Evolutionary conservation across 2,329 filamentous ascomycete species (phyloP), one percentile per base, ranked within the genome.

Genomic region (Coniochaeta hoffmannii): DNA sequence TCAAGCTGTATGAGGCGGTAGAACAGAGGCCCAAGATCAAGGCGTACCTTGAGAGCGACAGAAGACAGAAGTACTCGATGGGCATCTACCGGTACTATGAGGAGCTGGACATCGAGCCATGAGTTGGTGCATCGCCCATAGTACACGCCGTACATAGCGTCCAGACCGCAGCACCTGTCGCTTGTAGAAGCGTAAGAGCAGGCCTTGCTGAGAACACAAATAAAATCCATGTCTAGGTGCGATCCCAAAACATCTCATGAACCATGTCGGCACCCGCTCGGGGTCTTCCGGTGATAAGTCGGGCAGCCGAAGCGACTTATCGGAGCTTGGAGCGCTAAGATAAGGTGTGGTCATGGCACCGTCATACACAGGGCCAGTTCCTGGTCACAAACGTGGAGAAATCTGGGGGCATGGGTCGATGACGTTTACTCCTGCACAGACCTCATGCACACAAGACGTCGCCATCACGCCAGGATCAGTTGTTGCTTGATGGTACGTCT

Each of bases 81-180:
- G 88, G 88, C 1, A 79, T 93, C 44, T 93, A 83, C 66, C 77
- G 89, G 34, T 74, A 88, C 63, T 92, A 93, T 64, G 78, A 83
- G 2, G 88, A 92, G 72, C 68, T 93, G 53, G 88, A 92, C 61
- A 60, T 73, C 44, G 69, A 78, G 41, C 63, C 56, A 2, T 65
- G 53, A 61, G 28, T 31, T 32, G 7, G 24, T 22, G n/a, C 30
- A 32, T 32, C 7, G 12, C 30, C 30, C 12, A 32, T 8, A 32
- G 30, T 7, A 32, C 12, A 32, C n/a, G 30, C 7, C 12, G 30
- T 32, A 32, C 30, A 32, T 32, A 32, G 30, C 30, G 12, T 32
- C 30, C 30, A 32, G 30, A 32, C n/a, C n/a, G n/a, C 7, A 12
- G 30, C 30, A 12, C 30, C 7, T 32, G 30, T 32, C 12, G 30